Percentiles rank a stretch among this genome's conserved stretches.
These are phyloP conservation scores for Deakozyma indianensis DNA, from an alignment of 805 yeast species.

Conservation along the genomic window DNA sequence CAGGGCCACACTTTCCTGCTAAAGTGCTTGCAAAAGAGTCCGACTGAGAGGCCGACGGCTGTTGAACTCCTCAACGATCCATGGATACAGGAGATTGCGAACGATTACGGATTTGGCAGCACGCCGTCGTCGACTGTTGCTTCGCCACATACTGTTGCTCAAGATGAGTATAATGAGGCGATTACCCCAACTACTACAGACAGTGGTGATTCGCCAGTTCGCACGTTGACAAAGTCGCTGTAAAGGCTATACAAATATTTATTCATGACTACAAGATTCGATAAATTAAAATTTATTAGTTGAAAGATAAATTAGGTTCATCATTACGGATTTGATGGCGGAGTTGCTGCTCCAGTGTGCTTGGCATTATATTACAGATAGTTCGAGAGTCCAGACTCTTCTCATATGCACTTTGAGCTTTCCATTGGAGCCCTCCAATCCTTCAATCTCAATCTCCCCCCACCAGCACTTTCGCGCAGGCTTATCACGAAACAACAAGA, in stretches of 20 bases:
- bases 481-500: slow-evolving; percentile 86
- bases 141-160: not conserved
- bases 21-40: slow-evolving; percentile 71
- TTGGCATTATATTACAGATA: slow-evolving; percentile 79
- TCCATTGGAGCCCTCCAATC: slow-evolving; percentile 19
- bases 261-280: not conserved
- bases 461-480: slow-evolving; percentile 99
- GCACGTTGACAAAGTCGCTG: not conserved
- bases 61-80: slow-evolving; percentile 77
- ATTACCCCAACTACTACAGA: not conserved
- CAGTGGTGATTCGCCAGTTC: not conserved
- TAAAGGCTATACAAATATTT: not conserved
- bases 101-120: slow-evolving; percentile 6
- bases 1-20: slow-evolving; percentile 59
- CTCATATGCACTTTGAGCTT: slow-evolving; percentile 66
- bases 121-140: not conserved
- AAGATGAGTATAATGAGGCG: not conserved
- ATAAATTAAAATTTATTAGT: too few relatives aligned
- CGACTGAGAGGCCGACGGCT: slow-evolving; percentile 67
- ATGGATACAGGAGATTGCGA: slow-evolving; percentile 40
- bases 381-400: slow-evolving; percentile 92
- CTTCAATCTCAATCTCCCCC: slow-evolving; percentile 33
- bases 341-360: too few relatives aligned
- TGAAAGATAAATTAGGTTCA: not conserved
- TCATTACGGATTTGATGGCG: too few relatives aligned